Evolutionary conservation across 2,329 filamentous ascomycete species (phyloP), one percentile per base, ranked within the genome.

Genomic region (Sporothrix pseudoabietina): DNA sequence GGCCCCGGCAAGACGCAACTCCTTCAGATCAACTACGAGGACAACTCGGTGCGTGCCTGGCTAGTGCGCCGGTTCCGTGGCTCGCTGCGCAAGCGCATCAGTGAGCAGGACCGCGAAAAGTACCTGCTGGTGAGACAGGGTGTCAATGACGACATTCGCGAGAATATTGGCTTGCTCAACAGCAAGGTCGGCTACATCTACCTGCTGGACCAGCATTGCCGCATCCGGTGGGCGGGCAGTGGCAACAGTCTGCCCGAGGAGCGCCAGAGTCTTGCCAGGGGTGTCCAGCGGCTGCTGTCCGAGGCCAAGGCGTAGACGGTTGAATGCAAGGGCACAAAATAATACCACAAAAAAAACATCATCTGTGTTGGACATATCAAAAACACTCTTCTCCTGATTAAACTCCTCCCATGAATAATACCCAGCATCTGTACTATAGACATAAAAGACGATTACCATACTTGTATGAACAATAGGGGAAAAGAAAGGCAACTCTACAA

Each of bases 101-200:
- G 83, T 12, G 80, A 85, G 79, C 82, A 82, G 72, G 85, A 89
- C 75, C 89, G 88, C 86, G 83, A 82, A 66, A 84, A 84, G 77
- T 91, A 92, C 80, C 90, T 92, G 76, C 78, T 91, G 44, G 86
- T 92, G 26, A 83, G 83, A 70, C 85, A 82, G 74, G 89, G 88
- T 54, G 79, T 91, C 71, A 86, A 87, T 0, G 87, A 90, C 71
- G 85, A 89, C 72, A 88, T 91, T 72, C 85, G 87, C 71, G 89
- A 91, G 80, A 84, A 83, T 54, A 88, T 92, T 75, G 90, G 90
- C 12, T 77, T 97, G 80, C 84, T 97, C 79, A 99, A 99, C 82
- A 90, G 89, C 77, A 97, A 94, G 82, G 95, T 98, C 47, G 95
- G 94, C 52, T 98, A 98, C 83, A 91, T 94, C 4, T 99, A 97